Evolutionary conservation across 768 basidiomycete genomes (phyloP).

Genomic region (Suillus paluster): DNA sequence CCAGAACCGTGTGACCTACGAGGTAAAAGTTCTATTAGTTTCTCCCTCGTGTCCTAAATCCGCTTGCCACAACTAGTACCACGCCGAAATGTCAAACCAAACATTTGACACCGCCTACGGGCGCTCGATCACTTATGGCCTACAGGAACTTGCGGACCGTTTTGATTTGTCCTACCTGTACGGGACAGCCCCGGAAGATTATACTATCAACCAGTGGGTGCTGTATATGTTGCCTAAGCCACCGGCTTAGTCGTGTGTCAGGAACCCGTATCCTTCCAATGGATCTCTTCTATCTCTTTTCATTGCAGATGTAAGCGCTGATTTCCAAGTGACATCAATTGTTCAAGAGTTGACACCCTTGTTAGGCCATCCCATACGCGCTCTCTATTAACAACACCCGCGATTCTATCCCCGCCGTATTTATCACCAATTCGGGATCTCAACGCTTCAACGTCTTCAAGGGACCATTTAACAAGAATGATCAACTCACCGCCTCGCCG

Average conservation of each 20-base stretch:
- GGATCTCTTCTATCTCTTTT: slow-evolving; percentile 64
- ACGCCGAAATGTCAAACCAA: slow-evolving; percentile 53
- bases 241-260: slow-evolving; percentile 24
- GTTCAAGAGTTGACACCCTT: not conserved
- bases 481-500: slow-evolving; percentile 76
- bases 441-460: slow-evolving; percentile 69
- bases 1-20: slow-evolving; percentile 76
- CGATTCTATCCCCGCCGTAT: slow-evolving; percentile 59
- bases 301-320: slow-evolving; percentile 45
- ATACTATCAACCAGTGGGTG: slow-evolving; percentile 63
- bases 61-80: slow-evolving; percentile 51
- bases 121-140: slow-evolving; percentile 53
- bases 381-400: slow-evolving; percentile 68
- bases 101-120: slow-evolving; percentile 69
- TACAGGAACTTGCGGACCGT: slow-evolving; percentile 52
- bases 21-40: slow-evolving; percentile 43
- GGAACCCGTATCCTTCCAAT: slow-evolving; percentile 65
- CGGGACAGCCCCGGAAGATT: slow-evolving; percentile 79
- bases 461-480: slow-evolving; percentile 79
- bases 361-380: slow-evolving; percentile 56
- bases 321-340: not conserved
- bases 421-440: slow-evolving; percentile 67
- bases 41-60: not conserved
- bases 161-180: slow-evolving; percentile 69
- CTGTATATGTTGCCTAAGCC: too few relatives aligned